A percentile compares a stretch with the other conserved stretches of the same genome.
Evolutionary conservation across 768 basidiomycete genomes (phyloP).

Genomic region (Suillus hirtellus): DNA sequence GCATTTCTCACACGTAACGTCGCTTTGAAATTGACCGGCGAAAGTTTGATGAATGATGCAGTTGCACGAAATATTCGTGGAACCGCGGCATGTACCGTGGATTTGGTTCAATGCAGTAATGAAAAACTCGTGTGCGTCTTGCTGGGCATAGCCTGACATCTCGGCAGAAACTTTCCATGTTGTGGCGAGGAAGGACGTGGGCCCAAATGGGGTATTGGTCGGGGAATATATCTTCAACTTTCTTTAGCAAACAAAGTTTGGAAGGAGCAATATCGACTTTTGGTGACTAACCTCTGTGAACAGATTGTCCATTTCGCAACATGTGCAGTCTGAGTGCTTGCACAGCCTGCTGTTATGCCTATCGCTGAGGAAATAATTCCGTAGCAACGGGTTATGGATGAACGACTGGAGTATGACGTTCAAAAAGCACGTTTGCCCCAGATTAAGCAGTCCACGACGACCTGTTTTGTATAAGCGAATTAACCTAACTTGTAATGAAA

Average conservation of each 20-base stretch:
- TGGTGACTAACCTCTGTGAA: slow-evolving; percentile 60
- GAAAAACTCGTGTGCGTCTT: slow-evolving; percentile 91
- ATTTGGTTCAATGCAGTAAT: slow-evolving; percentile 85
- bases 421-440: slow-evolving; percentile 93
- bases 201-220: slow-evolving; percentile 68
- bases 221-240: slow-evolving; percentile 52
- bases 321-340: slow-evolving; percentile 73
- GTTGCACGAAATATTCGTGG: slow-evolving; percentile 77
- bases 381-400: slow-evolving; percentile 84
- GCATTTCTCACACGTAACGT: slow-evolving; percentile 87
- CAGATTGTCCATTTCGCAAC: slow-evolving; percentile 91
- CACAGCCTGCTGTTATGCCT: slow-evolving; percentile 79
- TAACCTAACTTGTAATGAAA: neutral
- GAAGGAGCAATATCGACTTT: neutral
- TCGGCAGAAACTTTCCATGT: slow-evolving; percentile 82
- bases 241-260: neutral
- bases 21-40: slow-evolving; percentile 82
- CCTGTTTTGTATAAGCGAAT: slow-evolving; percentile 40
- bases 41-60: slow-evolving; percentile 93
- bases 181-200: slow-evolving; percentile 77
- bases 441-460: slow-evolving; percentile 82
- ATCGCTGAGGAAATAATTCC: slow-evolving; percentile 89
- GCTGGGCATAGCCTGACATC: slow-evolving; percentile 89
- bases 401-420: slow-evolving; percentile 90
- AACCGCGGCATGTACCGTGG: slow-evolving; percentile 73